A percentile compares a stretch with the other conserved stretches of the same genome.
Conservation (phyloP, 225 moss, liverwort and hornwort species). For the Pleurozium schreberi region DNA sequence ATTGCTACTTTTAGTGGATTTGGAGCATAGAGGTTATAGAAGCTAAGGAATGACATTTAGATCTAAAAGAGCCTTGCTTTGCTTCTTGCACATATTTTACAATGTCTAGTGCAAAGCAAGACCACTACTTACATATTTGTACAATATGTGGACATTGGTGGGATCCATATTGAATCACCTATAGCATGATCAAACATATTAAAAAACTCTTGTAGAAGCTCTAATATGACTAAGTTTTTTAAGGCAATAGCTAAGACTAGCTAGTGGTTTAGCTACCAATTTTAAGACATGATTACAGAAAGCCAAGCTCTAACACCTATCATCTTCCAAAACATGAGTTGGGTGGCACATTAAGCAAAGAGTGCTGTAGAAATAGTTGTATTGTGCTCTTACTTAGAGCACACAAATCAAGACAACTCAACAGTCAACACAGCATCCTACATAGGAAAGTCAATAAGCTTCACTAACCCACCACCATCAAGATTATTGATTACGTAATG, state of each 20-base stretch:
- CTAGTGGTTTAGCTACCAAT: not conserved
- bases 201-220: not conserved
- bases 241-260: too few relatives aligned
- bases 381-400: too few relatives aligned
- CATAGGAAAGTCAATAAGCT: too few relatives aligned
- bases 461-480: too few relatives aligned
- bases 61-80: not conserved
- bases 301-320: too few relatives aligned
- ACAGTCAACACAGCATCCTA: too few relatives aligned
- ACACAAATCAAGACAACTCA: too few relatives aligned
- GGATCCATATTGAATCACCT: not conserved
- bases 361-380: too few relatives aligned
- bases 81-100: not conserved
- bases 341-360: too few relatives aligned
- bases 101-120: not conserved
- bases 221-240: not conserved
- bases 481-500: too few relatives aligned
- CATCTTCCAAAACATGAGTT: not conserved
- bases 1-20: too few relatives aligned
- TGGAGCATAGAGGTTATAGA: accelerated
- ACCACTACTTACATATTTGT: not conserved
- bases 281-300: not conserved
- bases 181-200: not conserved
- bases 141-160: not conserved
- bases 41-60: not conserved